Evolutionary conservation across 2,329 filamentous ascomycete species (phyloP).

Genomic region (Coniochaeta sp.): DNA sequence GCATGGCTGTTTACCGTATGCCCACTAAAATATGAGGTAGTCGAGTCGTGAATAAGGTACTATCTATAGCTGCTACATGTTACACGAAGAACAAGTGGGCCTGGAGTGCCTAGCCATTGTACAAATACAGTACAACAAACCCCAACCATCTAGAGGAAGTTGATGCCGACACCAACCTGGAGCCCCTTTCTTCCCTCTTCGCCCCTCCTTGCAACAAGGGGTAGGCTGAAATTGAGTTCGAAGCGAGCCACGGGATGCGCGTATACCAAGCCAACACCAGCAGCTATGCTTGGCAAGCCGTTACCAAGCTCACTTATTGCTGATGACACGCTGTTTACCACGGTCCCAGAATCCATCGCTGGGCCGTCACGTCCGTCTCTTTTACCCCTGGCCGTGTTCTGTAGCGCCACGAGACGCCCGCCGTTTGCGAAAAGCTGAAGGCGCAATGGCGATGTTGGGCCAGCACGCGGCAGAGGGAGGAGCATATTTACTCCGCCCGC

Average conservation of each 20-base stretch:
- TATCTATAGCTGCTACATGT: background rate
- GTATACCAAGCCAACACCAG: slow-evolving; percentile 86
- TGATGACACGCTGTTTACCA: slow-evolving; percentile 44
- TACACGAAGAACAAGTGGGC: background rate
- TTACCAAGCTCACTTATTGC: slow-evolving; percentile 66
- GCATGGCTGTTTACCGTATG: no score
- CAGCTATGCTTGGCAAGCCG: slow-evolving; percentile 76
- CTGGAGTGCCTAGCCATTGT: background rate
- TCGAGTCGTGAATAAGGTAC: no score
- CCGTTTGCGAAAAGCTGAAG: slow-evolving; percentile 89
- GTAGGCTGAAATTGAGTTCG: slow-evolving; percentile 91
- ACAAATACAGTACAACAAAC: no score
- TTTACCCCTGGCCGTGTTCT: slow-evolving; percentile 39
- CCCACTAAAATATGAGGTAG: no score
- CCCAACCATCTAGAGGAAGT: slow-evolving; percentile 63
- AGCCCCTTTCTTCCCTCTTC: slow-evolving; percentile 88
- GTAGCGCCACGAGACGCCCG: slow-evolving; percentile 73
- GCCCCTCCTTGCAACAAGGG: slow-evolving; percentile 70
- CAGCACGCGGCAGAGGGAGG: slow-evolving; percentile 74
- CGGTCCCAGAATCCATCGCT: slow-evolving; percentile 33
- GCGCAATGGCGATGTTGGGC: slow-evolving; percentile 75
- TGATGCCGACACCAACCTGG: slow-evolving; percentile 93
- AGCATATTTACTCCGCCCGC: slow-evolving; percentile 83
- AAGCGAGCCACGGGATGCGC: slow-evolving; percentile 90
- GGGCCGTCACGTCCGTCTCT: slow-evolving; percentile 37